Evolutionary conservation across 306 rosid genomes (phyloP), one percentile per base, ranked within the genome.

Genomic region (Lathyrus sativus): DNA sequence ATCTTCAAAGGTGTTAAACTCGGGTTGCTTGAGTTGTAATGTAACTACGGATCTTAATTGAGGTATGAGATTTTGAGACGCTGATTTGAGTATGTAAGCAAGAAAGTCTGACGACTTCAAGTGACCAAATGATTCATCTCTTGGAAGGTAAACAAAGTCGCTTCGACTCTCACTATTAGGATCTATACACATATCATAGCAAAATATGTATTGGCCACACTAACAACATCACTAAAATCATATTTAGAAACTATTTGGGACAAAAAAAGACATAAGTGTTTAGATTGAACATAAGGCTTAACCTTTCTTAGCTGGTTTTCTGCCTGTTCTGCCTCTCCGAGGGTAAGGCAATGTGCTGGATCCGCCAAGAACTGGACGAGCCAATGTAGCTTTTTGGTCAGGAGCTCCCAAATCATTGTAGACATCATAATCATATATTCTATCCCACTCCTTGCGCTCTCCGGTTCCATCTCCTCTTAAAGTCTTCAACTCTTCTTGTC

Each of bases 261-360:
- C 3, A 24, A 24, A 6, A 19, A 68, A 50, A 50, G 49, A 10
- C 17, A 10, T 49, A 2, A 31, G 26, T 10, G 7, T 15, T 4
- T 18, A 2, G 22, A 2, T 37, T 24, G 22, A 50, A 54, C 0
- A 9, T 9, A 48, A 62, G 38, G 17, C 60, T 54, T 31, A 82
- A 86, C 96, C 96, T 77, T 85, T 75, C 35, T 50, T 55, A 2
- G 89, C 4, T 18, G 85, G 67, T 45, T 75, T 44, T 74, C 95
- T 74, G 19, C 92, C 95, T 0, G 95, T 91, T 83, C 97, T 84
- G 53, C 92, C 95, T 28, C 97, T 78, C 2, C 97, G 85, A 63
- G 97, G 97, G 65, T 91, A 91, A 62, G 97, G 95, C 31, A 77
- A 81, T 37, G 45, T 45, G 31, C 51, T 75, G 15, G 84, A 77